Evolutionary conservation across 306 rosid species (phyloP).

Genomic region (Castanea crenata): DNA sequence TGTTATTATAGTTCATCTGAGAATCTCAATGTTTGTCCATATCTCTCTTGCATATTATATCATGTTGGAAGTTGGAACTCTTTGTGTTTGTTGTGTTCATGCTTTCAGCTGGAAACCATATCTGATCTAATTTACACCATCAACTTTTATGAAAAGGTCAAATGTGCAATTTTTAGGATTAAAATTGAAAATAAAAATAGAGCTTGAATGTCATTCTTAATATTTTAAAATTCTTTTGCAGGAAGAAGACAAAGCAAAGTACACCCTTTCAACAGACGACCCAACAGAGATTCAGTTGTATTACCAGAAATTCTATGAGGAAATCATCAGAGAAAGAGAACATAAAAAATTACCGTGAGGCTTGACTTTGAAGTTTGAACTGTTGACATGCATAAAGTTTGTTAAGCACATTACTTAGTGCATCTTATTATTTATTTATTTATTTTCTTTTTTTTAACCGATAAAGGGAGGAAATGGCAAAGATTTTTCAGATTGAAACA

Average conservation of each 20-base stretch:
- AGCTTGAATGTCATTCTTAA: neutral
- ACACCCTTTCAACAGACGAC: slow-evolving; percentile 33
- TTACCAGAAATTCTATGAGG: slow-evolving; percentile 63
- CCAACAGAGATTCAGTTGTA: slow-evolving; percentile 52
- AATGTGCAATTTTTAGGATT: neutral
- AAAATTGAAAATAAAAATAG: neutral
- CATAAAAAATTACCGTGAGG: slow-evolving; percentile 73
- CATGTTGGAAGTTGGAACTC: neutral
- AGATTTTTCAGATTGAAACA: slow-evolving; percentile 66
- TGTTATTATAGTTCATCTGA: neutral
- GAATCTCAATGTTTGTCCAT: neutral
- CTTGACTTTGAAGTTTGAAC: slow-evolving; percentile 36
- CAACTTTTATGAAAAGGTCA: neutral
- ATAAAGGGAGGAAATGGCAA: slow-evolving; percentile 93
- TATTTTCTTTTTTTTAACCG: slow-evolving; percentile 21
- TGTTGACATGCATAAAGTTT: slow-evolving; percentile 12
- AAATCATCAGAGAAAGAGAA: slow-evolving; percentile 61
- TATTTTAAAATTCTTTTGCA: slow-evolving; percentile 31
- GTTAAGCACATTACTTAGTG: slow-evolving; percentile 9
- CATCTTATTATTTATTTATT: neutral
- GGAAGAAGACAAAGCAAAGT: slow-evolving; percentile 53
- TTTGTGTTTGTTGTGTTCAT: neutral
- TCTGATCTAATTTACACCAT: neutral
- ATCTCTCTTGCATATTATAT: neutral
- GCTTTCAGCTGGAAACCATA: neutral